Evolutionary conservation across 345 rosid species (phyloP), one percentile per base, ranked within the genome.

Genomic region (thale cress (Arabidopsis thaliana)): DNA sequence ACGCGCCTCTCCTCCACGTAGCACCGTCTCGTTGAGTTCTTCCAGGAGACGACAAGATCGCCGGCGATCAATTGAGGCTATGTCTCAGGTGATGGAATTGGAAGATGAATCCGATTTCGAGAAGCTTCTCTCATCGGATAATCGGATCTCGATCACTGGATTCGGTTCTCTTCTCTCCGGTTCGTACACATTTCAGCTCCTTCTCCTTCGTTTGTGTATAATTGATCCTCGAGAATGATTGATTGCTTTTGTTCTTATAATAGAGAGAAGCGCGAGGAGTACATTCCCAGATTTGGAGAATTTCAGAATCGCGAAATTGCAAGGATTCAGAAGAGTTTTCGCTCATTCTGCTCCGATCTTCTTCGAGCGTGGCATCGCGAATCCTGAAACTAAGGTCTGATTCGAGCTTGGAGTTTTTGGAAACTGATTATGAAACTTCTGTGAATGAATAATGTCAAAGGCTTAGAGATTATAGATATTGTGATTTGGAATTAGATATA

Each of bases 101-200:
- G 62, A 71, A 36, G 87, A 85, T 14, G 85, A 77, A 57, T 80
- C 91, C 55, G 93, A 94, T 78, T 91, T 91, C 66, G 79, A 73
- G 48, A 82, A 75, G 53, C 28, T 88, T 32, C 59, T 86, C 63
- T 81, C 91, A 2, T 80, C 92, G 56, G 76, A 78, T n/a, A 92
- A 89, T 42, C 86, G 69, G 72, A 87, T 94, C 77, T 91, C 98
- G 63, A 84, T 94, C 62, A 79, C 93, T 77, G 98, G 98, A 78
- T 94, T 94, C 83, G 97, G 97, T 48, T 94, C 97, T 71, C 96
- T 94, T 50, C 97, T 94, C 78, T 94, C 98, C 20, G 90, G 98
- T 84, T 37, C 46, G 82, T 68, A 50, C n/a, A 66, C 13, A 25
- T 75, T 7, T 36, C 40, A 36, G 40, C 40, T 36, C 40, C 7